Percentiles rank a stretch among this genome's conserved stretches.
Evolutionary conservation across 2,329 filamentous ascomycete species (phyloP).

Genomic region (Decorospora gaudefroyi): DNA sequence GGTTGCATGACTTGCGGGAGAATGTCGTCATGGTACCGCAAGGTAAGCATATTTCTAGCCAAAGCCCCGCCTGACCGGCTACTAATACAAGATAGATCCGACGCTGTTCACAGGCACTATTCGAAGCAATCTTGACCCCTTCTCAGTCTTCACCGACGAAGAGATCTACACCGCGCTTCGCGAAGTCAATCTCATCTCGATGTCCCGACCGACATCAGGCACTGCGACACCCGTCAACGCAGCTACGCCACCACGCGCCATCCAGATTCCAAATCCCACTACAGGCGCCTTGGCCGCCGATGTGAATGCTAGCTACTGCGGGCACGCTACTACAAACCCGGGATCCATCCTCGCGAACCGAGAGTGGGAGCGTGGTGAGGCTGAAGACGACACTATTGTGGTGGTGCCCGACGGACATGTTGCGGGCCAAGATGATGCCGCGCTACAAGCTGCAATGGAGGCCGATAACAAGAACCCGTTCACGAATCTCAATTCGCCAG

Average conservation of each 20-base stretch:
- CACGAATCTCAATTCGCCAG: constrained; percentile 78
- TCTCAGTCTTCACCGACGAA: constrained; percentile 84
- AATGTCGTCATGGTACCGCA: constrained; percentile 97
- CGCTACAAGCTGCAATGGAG: constrained; percentile 41
- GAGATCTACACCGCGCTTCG: constrained; percentile 85
- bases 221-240: constrained; percentile 27
- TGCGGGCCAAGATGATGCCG: constrained; percentile 34
- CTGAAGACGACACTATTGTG: constrained; percentile 38
- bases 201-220: constrained; percentile 48
- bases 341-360: constrained; percentile 38
- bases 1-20: constrained; percentile 88
- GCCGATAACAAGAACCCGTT: constrained; percentile 93
- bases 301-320: constrained; percentile 33
- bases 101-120: constrained; percentile 93
- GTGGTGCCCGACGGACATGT: constrained; percentile 37
- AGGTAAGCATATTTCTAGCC: constrained; percentile 34
- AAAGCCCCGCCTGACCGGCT: background rate
- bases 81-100: constrained; percentile 62
- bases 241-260: constrained; percentile 28
- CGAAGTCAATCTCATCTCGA: constrained; percentile 80
- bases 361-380: constrained; percentile 36
- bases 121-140: constrained; percentile 90
- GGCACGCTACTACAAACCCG: constrained; percentile 43
- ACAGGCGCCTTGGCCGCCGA: constrained; percentile 32
- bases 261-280: constrained; percentile 43